Evolutionary conservation across 202 grass and related monocot species (phyloP).

Genomic region (Setaria viridis): DNA sequence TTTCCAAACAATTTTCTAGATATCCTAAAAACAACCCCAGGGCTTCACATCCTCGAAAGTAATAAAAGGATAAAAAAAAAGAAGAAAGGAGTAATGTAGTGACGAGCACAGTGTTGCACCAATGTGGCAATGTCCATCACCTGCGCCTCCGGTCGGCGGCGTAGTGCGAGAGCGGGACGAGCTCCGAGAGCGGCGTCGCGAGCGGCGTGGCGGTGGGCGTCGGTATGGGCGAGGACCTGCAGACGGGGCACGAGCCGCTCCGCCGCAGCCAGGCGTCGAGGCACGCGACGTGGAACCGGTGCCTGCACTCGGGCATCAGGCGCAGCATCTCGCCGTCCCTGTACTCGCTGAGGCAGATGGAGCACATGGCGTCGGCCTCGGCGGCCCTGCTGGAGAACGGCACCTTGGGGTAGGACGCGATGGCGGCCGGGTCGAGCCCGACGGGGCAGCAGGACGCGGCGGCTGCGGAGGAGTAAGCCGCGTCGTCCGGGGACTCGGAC

Average conservation of each 20-base stretch:
- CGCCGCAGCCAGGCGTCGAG: constrained; percentile 76
- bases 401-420: constrained; percentile 69
- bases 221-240: constrained; percentile 78
- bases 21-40: constrained; percentile 44
- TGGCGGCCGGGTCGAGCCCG: constrained; percentile 61
- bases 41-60: constrained; percentile 22
- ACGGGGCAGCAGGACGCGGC: constrained; percentile 42
- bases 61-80: background rate
- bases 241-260: constrained; percentile 74
- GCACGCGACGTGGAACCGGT: constrained; percentile 70
- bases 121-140: constrained; percentile 31
- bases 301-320: constrained; percentile 79
- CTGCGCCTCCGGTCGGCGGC: constrained; percentile 65
- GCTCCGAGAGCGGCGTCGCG: constrained; percentile 71
- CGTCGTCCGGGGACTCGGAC: constrained; percentile 58
- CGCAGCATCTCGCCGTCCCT: constrained; percentile 69
- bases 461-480: constrained; percentile 42
- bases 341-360: constrained; percentile 81
- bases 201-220: constrained; percentile 65
- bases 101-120: constrained; percentile 35
- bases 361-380: constrained; percentile 55
- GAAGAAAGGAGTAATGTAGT: background rate
- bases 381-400: constrained; percentile 48
- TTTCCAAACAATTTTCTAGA: constrained; percentile 40
- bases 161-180: constrained; percentile 80